Evolutionary conservation across 176 grass and related monocot genomes (phyloP), one percentile per base, ranked within the genome.

Genomic region (Aegilops bicornis): DNA sequence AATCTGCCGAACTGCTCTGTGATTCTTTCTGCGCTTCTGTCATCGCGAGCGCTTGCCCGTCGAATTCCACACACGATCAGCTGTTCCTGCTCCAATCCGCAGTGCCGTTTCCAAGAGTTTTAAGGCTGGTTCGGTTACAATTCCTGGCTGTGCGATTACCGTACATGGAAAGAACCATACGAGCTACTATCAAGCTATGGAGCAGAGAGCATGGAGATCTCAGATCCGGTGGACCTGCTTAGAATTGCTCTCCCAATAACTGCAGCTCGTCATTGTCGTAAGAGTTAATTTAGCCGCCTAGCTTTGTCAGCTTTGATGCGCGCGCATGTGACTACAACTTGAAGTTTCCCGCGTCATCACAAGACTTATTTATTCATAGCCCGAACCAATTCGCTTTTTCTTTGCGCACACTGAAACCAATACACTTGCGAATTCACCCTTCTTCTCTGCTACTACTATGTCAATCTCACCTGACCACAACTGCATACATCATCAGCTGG

Each of bases 281-380:
- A 29, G 33, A 61, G 58, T 76, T 87, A 79, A 87, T 52, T 39
- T 62, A 84, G 68, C 22, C 58, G 60, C 25, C 47, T 14, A 50
- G 76, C 60, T 84, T 27, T 4, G 15, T 79, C 68, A 76, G 22
- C 80, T 74, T 2, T 31, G 84, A 71, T 36, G 79, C 56, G 24
- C 35, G 47, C 8, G 22, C 47, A 62, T 87, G 43, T 52, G 42
- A 59, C 1, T 13, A 0, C 35, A 14, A 0, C 14, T 4, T 60
- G 19, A 69, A 56, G 23, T 6, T 24, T 23, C 24, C 5, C 7
- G 22, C 22, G 37, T 58, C 35, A 36, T 2, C 22, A n/a, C 1
- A 29, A 35, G 72, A 4, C 9, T 54, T 54, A 7, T 54, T 54
- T 54, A 7, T 54, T 50, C 48, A 16, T 52, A 2, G 50, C 50